Base-by-base conservation (phyloP, 306 rosid genomes). In the Inga leiocalycina region DNA sequence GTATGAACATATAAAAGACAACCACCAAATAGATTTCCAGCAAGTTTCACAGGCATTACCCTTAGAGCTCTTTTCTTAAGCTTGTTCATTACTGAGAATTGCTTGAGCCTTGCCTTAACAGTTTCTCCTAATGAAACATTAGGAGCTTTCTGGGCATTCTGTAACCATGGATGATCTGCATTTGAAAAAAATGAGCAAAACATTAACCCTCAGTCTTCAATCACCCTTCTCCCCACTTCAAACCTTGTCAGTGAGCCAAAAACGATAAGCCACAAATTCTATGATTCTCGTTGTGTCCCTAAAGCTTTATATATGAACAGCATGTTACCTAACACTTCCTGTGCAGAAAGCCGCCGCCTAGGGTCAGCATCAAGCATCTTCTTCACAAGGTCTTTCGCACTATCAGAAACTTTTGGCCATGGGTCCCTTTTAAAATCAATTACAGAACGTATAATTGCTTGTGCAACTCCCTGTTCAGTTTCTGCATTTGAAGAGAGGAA, bases 391-490 rank as follows among this genome's bases (percentile, higher is more conserved):
- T 95, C 98, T 88, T 95, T 95, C 16, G 98, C 98, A 89, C 83
- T 89, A 65, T 92, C 98, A 77, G 98, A 95, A 85, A 95, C 98
- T 87, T 86, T 91, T 62, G 98, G 94, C 98, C 98, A 95, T 79
- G 98, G 98, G 51, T 93, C 98, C 86, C 93, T 92, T 83, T 44
- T 95, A 84, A 95, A 95, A 83, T 95, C 96, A 78, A 93, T n/a
- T 84, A 88, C 93, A n/a, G 98, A 95, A 48, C 93, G 80, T 76
- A 95, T 93, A 75, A 95, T 95, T 81, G 98, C 96, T 82, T 93
- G 97, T 68, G 98, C 98, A 78, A 95, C 95, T 76, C 98, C 98
- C 84, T 93, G 93, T 82, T 95, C 98, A 80, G 98, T 95, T 90
- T 95, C 98, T 95, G 92, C 88, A 82, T 81, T 75, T 56, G 35